phyloP scores from a whole-genome alignment of 305 asterid species.

The Nicotiana rustica region DNA sequence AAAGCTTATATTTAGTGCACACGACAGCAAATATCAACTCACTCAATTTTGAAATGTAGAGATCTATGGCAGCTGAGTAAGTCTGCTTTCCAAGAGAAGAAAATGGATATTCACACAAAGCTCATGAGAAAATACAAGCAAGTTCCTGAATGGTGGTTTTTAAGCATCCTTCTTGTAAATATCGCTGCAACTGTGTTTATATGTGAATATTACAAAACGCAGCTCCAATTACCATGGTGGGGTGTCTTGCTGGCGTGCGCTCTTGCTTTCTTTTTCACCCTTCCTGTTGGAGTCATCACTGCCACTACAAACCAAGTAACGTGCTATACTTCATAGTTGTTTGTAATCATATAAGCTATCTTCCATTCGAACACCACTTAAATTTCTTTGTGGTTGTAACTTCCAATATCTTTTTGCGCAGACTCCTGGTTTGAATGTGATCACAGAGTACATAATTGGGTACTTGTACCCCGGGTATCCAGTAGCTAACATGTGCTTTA shows the following conservation, averaged over 20 bases:
- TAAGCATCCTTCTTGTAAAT: conserved; percentile 65
- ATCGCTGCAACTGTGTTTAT: conserved; percentile 68
- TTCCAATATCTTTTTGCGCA: conserved; percentile 38
- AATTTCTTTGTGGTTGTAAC: background rate
- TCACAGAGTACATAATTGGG: conserved; percentile 96
- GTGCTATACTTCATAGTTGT: background rate
- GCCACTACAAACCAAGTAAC: conserved; percentile 92
- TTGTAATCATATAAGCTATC: background rate
- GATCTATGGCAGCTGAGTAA: conserved; percentile 83
- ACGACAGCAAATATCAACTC: background rate
- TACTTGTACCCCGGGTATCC: conserved; percentile 97
- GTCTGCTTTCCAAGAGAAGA: conserved; percentile 76
- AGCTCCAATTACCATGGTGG: conserved; percentile 99
- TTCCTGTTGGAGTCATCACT: conserved; percentile 87
- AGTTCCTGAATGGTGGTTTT: conserved; percentile 98
- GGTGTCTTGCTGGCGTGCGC: conserved; percentile 87
- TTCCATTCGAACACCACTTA: background rate
- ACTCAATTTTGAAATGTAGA: conserved; percentile 40
- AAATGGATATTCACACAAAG: conserved; percentile 82
- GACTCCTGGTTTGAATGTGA: conserved; percentile 93
- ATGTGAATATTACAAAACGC: conserved; percentile 65
- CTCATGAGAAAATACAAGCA: conserved; percentile 84
- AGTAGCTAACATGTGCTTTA: conserved; percentile 97
- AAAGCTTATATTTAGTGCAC: background rate
- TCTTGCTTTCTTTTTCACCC: conserved; percentile 86